Conservation (phyloP, 805 yeast genomes). For the Barnettozyma populi region DNA sequence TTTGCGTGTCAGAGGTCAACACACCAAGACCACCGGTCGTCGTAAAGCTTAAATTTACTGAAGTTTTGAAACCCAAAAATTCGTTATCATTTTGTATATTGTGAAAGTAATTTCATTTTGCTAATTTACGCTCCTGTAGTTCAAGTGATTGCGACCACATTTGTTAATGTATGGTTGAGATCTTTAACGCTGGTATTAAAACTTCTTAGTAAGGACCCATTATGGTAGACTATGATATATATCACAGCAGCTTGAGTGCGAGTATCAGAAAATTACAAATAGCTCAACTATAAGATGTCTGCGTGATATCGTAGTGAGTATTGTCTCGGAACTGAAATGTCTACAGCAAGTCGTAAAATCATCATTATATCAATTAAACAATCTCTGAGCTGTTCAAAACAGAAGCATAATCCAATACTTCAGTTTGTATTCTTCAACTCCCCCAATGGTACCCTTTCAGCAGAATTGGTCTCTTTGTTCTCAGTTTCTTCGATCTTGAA, state of each 20-base stretch:
- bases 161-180: no score
- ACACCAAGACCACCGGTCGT: constrained; percentile 99
- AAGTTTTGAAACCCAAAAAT: constrained; percentile 2
- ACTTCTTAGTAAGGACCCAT: no score
- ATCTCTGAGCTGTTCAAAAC: neutral
- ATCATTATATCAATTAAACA: neutral
- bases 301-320: no score
- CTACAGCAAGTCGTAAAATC: neutral
- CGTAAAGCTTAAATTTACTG: constrained; percentile 34
- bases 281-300: no score
- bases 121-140: neutral
- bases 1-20: constrained; percentile 99
- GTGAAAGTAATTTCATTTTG: constrained; percentile 3
- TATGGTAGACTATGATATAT: no score
- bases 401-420: neutral
- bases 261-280: no score
- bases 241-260: no score
- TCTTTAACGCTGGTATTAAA: no score
- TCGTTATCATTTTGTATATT: constrained; percentile 3
- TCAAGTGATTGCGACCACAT: neutral
- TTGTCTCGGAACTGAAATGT: no score
- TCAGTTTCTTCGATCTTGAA: neutral
- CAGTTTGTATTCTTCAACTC: constrained; percentile 3
- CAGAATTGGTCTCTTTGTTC: neutral
- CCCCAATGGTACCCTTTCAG: constrained; percentile 3